Evolutionary conservation across 2,329 filamentous ascomycete genomes (phyloP).

Genomic region (Paramyrothecium sp.): DNA sequence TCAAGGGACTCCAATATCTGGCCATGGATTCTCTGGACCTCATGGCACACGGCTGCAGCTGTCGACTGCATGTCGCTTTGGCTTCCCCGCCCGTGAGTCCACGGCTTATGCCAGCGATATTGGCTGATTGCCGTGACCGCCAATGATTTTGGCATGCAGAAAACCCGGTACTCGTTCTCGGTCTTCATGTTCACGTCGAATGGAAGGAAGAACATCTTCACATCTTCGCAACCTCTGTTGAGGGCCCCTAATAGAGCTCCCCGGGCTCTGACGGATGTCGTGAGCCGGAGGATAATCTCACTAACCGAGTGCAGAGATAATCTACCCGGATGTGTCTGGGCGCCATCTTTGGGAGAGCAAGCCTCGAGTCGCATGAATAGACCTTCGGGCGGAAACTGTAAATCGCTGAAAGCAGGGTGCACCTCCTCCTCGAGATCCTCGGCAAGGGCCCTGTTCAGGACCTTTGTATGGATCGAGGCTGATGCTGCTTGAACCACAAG

Average conservation of each 20-base stretch:
- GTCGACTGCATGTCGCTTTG: constrained; percentile 9
- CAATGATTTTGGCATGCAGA: constrained; percentile 32
- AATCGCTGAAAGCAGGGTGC: constrained; percentile 16
- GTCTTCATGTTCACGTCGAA: constrained; percentile 38
- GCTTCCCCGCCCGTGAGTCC: constrained; percentile 18
- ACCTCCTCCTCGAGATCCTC: constrained; percentile 32
- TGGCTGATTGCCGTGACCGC: constrained; percentile 37
- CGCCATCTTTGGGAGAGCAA: constrained; percentile 42
- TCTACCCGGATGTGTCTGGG: constrained; percentile 14
- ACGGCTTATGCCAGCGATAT: constrained; percentile 37
- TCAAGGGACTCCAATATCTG: constrained; percentile 24
- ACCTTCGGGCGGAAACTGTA: constrained; percentile 28
- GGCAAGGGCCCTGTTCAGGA: constrained; percentile 24
- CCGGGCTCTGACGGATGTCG: constrained; percentile 34
- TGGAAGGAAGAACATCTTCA: constrained; percentile 36
- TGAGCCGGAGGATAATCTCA: constrained; percentile 34
- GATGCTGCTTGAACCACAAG: constrained; percentile 26
- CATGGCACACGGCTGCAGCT: constrained; percentile 15
- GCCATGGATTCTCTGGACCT: constrained; percentile 15
- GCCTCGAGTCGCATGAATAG: constrained; percentile 41
- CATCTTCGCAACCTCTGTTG: constrained; percentile 8
- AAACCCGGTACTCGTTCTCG: constrained; percentile 39
- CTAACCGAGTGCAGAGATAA: constrained; percentile 23
- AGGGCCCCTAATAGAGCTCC: constrained; percentile 28
- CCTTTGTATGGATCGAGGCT: constrained; percentile 27